Evolutionary conservation across 2,329 filamentous ascomycete genomes (phyloP).

Genomic region (Xylariaceae sp.): DNA sequence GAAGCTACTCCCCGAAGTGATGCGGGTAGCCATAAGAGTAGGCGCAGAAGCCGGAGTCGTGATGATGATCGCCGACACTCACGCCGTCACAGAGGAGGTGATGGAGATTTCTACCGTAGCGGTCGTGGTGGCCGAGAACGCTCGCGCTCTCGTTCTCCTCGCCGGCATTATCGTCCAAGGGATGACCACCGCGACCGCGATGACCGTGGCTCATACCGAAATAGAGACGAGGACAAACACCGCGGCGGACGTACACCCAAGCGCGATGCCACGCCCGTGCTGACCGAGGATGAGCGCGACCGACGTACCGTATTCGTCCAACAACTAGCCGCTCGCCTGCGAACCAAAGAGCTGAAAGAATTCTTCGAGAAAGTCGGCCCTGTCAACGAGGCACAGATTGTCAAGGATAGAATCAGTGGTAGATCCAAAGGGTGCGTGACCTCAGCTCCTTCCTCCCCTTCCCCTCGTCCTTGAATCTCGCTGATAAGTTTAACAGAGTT

Average conservation of each 20-base stretch:
- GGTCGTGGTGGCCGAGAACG: conserved; percentile 63
- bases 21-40: conserved; percentile 80
- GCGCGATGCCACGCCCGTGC: conserved; percentile 69
- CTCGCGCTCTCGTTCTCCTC: conserved; percentile 75
- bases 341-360: conserved; percentile 88
- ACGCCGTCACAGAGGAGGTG: conserved; percentile 71
- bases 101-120: conserved; percentile 76
- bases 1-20: conserved; percentile 76
- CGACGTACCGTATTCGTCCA: conserved; percentile 97
- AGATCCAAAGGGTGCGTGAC: conserved; percentile 89
- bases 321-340: conserved; percentile 91
- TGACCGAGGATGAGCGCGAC: conserved; percentile 95
- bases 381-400: conserved; percentile 97
- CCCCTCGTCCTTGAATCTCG: conserved; percentile 7
- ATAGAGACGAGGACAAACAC: conserved; percentile 56
- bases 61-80: conserved; percentile 77
- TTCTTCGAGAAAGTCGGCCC: conserved; percentile 96
- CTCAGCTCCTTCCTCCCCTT: background rate
- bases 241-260: conserved; percentile 46
- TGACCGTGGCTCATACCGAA: conserved; percentile 62
- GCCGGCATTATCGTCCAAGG: conserved; percentile 63
- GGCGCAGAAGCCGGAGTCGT: conserved; percentile 79
- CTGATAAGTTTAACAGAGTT: conserved; percentile 66
- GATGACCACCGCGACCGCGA: conserved; percentile 60
- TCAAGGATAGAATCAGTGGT: conserved; percentile 95